Evolutionary conservation across 1,139 yeast genomes (phyloP), one percentile per base, ranked within the genome.

Genomic region (Geotrichum klebahnii): DNA sequence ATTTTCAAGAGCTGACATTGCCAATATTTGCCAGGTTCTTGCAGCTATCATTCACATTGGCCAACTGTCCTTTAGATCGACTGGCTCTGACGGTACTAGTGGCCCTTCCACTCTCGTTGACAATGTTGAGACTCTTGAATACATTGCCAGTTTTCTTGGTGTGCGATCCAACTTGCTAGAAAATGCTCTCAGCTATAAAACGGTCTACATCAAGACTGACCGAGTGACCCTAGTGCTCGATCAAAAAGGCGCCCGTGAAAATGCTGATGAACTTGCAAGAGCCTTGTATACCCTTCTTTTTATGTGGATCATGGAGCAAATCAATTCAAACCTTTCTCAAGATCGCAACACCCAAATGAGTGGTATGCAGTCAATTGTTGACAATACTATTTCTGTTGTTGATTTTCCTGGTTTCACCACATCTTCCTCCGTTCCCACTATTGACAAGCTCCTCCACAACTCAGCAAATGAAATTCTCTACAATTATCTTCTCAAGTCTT

Each of bases 11-110:
- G 62, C 70, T 3, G 75, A 71, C 43, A 70, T 71, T 46, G 75
- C 75, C 50, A 69, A 70, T 52, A 66, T 71, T 24, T 70, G 71
- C 53, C 75, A 71, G 52, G 63, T 71, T n/a, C 59, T 71, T 33
- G 75, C 75, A 1, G 75, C 75, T 3, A 67, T 71, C 31, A 61
- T 71, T 29, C 75, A 71, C 46, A 61, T 71, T 32, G 75, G 75
- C 34, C 74, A 71, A 59, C 58, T 71, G 23, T 59, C 64, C 45
- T 70, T 71, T 58, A 55, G 64, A 50, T 58, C 67, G 5, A 61
- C 68, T 5, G 65, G 67, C 2, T 57, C 65, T 9, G 67, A 62
- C 41, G 72, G 70, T 23, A 61, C 66, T 10, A 59, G 64, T 12
- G 63, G 66, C 5, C 68, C 69, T 10, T 71, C 72, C 3, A 68